Evolutionary conservation across 768 basidiomycete species (phyloP).

Genomic region (Royoungia palumana): DNA sequence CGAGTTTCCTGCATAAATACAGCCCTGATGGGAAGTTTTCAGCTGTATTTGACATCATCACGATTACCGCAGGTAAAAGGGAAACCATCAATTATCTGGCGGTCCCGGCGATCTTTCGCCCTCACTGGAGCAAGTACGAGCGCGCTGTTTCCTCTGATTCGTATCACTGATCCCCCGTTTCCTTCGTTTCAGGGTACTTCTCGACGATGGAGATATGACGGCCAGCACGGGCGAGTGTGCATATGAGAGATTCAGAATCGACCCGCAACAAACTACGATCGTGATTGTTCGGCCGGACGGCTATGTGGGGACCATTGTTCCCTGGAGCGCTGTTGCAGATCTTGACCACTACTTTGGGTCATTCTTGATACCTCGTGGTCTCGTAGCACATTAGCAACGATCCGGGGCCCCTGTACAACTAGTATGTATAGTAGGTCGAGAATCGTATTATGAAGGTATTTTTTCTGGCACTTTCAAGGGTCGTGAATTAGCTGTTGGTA

Average conservation of each 20-base stretch:
- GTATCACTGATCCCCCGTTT: neutral
- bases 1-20: slow-evolving; percentile 31
- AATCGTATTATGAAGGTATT: too few species aligned
- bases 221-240: slow-evolving; percentile 30
- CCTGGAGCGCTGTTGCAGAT: slow-evolving; percentile 27
- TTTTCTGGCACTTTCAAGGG: too few species aligned
- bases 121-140: slow-evolving; percentile 44
- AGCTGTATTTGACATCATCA: slow-evolving; percentile 33
- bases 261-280: slow-evolving; percentile 25
- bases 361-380: slow-evolving; percentile 36
- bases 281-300: slow-evolving; percentile 42
- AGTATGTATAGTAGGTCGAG: too few species aligned
- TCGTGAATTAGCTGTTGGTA: too few species aligned
- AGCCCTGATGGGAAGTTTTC: slow-evolving; percentile 14
- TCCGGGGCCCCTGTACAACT: too few species aligned
- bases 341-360: slow-evolving; percentile 47
- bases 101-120: slow-evolving; percentile 35
- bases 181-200: slow-evolving; percentile 26
- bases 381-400: too few species aligned
- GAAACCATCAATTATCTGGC: slow-evolving; percentile 32
- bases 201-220: slow-evolving; percentile 36
- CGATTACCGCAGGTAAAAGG: slow-evolving; percentile 31
- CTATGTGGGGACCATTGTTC: slow-evolving; percentile 37
- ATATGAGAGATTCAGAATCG: slow-evolving; percentile 37
- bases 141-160: neutral